Percentiles rank a stretch among this genome's conserved stretches.
These are phyloP conservation scores for Glomus cerebriforme DNA, from an alignment of 192 early-diverging fungal species.

Conservation along the genomic window DNA sequence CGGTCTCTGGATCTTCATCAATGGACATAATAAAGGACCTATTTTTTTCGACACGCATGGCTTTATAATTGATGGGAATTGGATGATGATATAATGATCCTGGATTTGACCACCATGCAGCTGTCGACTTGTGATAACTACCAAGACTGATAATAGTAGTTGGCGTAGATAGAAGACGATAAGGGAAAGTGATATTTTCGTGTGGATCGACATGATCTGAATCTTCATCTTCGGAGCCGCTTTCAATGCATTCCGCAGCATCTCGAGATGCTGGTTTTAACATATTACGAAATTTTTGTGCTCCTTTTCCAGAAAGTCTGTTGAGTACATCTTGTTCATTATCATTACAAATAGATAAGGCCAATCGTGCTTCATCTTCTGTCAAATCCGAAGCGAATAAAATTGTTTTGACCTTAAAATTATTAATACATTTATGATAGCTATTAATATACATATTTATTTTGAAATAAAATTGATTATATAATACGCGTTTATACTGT, in stretches of 20 bases:
- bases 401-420: neutral
- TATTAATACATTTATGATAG: neutral
- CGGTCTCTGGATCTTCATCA: neutral
- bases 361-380: constrained; percentile 3
- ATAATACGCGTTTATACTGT: neutral
- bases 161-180: neutral
- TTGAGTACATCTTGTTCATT: constrained; percentile 8
- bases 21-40: constrained; percentile 4
- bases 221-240: neutral
- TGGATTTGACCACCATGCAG: constrained; percentile 1
- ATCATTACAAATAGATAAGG: neutral
- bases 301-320: neutral
- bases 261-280: neutral
- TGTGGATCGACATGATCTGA: neutral
- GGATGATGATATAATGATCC: constrained; percentile 9
- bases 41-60: neutral
- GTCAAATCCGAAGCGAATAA: constrained; percentile 4
- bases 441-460: too few species aligned
- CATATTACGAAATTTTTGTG: neutral
- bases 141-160: neutral
- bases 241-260: neutral
- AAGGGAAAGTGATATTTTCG: neutral
- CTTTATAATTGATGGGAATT: constrained; percentile 5
- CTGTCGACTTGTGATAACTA: constrained; percentile 1
- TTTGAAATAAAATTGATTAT: neutral